phyloP scores from a whole-genome alignment of 1,284 basidiomycete genomes.

The Puccinia sorghi region DNA sequence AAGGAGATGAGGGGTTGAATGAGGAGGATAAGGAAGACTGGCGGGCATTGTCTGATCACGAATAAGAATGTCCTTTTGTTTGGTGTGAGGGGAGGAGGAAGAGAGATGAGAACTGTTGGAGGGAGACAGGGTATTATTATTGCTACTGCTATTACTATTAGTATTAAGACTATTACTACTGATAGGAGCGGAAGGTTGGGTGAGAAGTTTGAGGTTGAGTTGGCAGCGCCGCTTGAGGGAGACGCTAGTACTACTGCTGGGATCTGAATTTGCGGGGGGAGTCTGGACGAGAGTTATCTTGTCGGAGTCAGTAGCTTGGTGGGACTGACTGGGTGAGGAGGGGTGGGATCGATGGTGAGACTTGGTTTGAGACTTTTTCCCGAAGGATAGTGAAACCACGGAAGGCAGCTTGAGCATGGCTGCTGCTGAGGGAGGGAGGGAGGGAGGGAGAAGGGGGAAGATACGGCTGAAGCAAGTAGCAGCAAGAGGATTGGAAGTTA shows the following conservation, averaged over 20 bases:
- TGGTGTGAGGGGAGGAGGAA: no score
- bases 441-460: no score
- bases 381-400: conserved; percentile 13
- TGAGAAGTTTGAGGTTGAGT: neutral
- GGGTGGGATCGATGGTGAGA: conserved; percentile 14
- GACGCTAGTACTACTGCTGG: neutral
- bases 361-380: conserved; percentile 26
- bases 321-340: neutral
- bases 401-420: conserved; percentile 23
- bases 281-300: neutral
- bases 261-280: neutral
- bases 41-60: conserved; percentile 5
- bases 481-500: neutral
- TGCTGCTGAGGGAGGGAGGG: neutral
- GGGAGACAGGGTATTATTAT: neutral
- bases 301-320: neutral
- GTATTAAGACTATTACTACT: neutral
- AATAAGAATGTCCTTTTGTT: neutral
- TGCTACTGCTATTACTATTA: neutral
- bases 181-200: neutral
- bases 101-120: neutral
- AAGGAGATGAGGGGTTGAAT: neutral
- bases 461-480: no score
- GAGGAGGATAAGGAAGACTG: neutral
- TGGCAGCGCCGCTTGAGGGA: conserved; percentile 13